These are phyloP conservation scores for Candida piceae DNA, from an alignment of 805 yeast species.

Conservation along the genomic window DNA sequence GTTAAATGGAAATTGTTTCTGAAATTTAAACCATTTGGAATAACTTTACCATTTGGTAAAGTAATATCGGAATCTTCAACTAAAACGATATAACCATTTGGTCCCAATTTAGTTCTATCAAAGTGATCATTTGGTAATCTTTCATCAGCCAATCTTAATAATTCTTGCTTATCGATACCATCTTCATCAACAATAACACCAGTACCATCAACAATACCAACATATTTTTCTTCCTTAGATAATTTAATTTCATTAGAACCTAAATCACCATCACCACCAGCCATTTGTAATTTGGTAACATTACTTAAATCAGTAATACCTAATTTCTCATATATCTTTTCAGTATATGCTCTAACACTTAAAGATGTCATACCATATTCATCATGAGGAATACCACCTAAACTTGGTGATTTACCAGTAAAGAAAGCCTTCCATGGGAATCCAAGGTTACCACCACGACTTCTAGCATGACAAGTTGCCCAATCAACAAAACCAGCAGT, in stretches of 20 bases:
- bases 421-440: conserved; percentile 88
- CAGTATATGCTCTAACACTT: conserved; percentile 88
- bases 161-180: conserved; percentile 79
- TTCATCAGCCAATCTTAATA: conserved; percentile 68
- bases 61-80: conserved; percentile 78
- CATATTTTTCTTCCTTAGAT: conserved; percentile 77
- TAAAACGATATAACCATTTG: conserved; percentile 73
- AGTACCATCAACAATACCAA: conserved; percentile 90
- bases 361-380: conserved; percentile 96
- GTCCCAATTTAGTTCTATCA: conserved; percentile 61
- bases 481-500: conserved; percentile 94
- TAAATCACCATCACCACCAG: conserved; percentile 98
- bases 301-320: conserved; percentile 48
- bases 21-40: conserved; percentile 82
- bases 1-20: conserved; percentile 87
- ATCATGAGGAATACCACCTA: conserved; percentile 98
- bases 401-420: conserved; percentile 86
- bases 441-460: conserved; percentile 85
- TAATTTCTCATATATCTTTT: conserved; percentile 78
- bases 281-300: conserved; percentile 86
- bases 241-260: conserved; percentile 93
- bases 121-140: conserved; percentile 71
- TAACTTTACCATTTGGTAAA: conserved; percentile 70
- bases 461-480: conserved; percentile 93
- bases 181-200: conserved; percentile 92